A percentile compares a stretch with the other conserved stretches of the same genome.
These are phyloP conservation scores for Russula sp. DNA, from an alignment of 768 basidiomycete genomes.

Conservation along the genomic window DNA sequence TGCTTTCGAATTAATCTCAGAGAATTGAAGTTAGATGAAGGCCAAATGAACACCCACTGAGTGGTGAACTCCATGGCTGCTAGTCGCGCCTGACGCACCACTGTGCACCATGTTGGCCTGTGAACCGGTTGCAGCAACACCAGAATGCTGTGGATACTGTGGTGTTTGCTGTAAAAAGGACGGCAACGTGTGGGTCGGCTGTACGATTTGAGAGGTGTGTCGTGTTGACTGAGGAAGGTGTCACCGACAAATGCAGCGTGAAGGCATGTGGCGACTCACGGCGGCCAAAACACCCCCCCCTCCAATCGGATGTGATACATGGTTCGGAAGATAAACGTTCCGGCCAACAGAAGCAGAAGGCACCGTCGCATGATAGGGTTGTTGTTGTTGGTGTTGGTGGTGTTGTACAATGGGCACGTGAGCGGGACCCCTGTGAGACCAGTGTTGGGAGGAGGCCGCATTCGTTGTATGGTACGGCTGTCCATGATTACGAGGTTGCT, in stretches of 20 bases:
- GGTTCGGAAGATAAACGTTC: neutral
- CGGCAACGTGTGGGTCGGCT: neutral
- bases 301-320: neutral
- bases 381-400: neutral
- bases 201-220: neutral
- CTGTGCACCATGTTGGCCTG: neutral
- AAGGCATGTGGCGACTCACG: neutral
- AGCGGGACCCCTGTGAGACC: neutral
- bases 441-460: neutral
- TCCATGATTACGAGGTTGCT: neutral
- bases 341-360: neutral
- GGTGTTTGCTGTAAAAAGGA: neutral
- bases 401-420: neutral
- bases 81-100: neutral
- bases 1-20: constrained; percentile 2
- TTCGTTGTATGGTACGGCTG: neutral
- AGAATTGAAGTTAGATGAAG: neutral
- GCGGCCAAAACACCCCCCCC: neutral
- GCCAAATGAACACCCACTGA: neutral
- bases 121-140: neutral
- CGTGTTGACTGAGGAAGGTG: neutral
- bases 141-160: neutral
- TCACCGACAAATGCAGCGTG: neutral
- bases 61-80: neutral
- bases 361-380: neutral